Conservation (phyloP, 768 basidiomycete genomes). For the Amanita rubescens region DNA sequence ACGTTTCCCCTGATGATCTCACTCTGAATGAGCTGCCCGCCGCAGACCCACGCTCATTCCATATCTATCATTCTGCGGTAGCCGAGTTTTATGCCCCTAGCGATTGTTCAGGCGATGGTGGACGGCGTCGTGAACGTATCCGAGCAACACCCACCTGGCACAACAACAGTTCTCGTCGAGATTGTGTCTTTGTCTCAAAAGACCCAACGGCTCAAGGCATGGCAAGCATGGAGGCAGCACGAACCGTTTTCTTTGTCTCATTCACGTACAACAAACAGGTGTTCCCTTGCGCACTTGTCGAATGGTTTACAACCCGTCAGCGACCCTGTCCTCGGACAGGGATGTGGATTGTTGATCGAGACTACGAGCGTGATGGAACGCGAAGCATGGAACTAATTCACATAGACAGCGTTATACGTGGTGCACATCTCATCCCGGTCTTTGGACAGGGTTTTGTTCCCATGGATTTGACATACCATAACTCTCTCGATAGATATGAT, state of each 20-base stretch:
- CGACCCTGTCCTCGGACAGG: conserved; percentile 16
- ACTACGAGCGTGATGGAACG: conserved; percentile 10
- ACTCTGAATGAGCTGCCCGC: conserved; percentile 12
- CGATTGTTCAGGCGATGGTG: conserved; percentile 7
- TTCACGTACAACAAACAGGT: conserved; percentile 12
- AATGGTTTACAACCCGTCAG: conserved; percentile 20
- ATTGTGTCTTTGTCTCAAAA: conserved; percentile 13
- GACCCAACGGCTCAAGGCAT: background rate
- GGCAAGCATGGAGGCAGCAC: conserved; percentile 16
- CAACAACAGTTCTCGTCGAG: conserved; percentile 11
- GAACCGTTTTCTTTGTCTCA: conserved; percentile 20
- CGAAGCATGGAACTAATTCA: conserved; percentile 15
- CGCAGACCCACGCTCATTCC: conserved; percentile 13
- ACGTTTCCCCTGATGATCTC: conserved; percentile 5
- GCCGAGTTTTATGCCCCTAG: conserved; percentile 6
- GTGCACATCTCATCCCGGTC: conserved; percentile 23
- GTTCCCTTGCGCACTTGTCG: conserved; percentile 22
- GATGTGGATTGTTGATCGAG: conserved; percentile 25
- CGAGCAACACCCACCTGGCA: conserved; percentile 16
- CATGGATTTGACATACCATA: conserved; percentile 9
- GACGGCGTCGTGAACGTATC: conserved; percentile 7
- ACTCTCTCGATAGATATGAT: conserved; percentile 18
- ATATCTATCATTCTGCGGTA: background rate
- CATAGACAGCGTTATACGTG: conserved; percentile 22
- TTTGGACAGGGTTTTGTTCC: conserved; percentile 16